Base-by-base conservation (phyloP, 2,329 filamentous ascomycete genomes). In the Ascochyta koolunga region DNA sequence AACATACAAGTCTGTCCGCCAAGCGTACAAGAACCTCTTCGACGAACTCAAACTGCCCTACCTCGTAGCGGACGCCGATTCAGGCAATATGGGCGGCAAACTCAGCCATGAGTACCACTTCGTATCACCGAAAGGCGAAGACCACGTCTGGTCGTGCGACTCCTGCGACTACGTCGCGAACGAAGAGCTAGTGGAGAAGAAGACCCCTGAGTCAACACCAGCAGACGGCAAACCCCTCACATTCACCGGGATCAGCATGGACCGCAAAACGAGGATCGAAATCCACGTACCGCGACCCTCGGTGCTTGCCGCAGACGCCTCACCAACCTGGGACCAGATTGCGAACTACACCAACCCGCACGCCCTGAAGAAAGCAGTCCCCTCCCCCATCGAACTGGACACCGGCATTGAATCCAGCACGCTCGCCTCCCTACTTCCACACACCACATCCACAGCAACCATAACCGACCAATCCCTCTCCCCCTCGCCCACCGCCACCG, bases 21-120 rank as follows among this genome's bases (percentile, higher is more conserved):
- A 75, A 32, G 89, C 89, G 1, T 99, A 99, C 71, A 81, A 80
- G 11, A 82, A 82, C 16, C 83, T 99, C 44, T 96, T 99, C 66
- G 78, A 89, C 38, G 90, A 96, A 54, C 79, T 99, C 29, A 91
- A 88, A 61, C 74, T 99, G 13, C 91, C 91, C 0, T 91, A 95
- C 61, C 74, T 96, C 0, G 87, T 96, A 18, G 93, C 93, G 1
- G 86, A 91, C 64, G 95, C 95, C 6, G 93, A 93, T 72, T 97
- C 93, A 1, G 95, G 95, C n/a, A 90, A 91, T 61, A 99, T 99
- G 85, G 95, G 95, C 27, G 95, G 95, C 11, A 89, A 88, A 61
- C 77, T 96, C 32, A 98, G 93, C 72, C 95, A 99, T 71, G 95
- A 99, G 68, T 99, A 96, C 70, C 95, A 97, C 70, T 88, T 96